Base-by-base conservation (phyloP, 129 eudicot species). In the Tagetes patula region DNA sequence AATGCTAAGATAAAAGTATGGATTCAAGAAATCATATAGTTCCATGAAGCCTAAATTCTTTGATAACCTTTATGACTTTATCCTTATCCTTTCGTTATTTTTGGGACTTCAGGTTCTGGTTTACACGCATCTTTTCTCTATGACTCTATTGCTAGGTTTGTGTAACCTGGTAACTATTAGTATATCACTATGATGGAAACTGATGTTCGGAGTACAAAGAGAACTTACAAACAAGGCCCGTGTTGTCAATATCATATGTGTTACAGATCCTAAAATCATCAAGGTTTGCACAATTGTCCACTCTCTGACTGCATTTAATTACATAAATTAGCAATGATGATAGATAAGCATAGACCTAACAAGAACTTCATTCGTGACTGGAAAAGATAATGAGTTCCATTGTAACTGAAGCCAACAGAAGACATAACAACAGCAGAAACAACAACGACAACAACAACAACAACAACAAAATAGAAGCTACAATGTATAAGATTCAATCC, bases 141-240 rank as follows among this genome's bases (percentile, higher is more conserved):
- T 14, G 7, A 8, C 45, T 47, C 14, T 62, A 34, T 45, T 8
- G 33, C 34, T 60, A 2, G 27, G 31, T 47, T 36, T 62, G 62
- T 32, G 46, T 46, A 73, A 39, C 13, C 43, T 59, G 8, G 53
- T 46, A 55, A 54, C 6, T 41, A 48, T 55, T 46, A 30, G 63
- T 2, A 37, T 59, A 47, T 5, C 34, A 62, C 7, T 67, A 10
- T 73, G 10, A 68, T 3, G 11, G 58, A 66, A 78, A 42, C n/a
- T 62, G 59, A 54, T 66, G 31, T 61, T 66, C 47, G 52, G 59
- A 71, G 75, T 58, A 65, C 14, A 46, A 52, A 53, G 69, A 65
- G 14, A 70, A 89, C 96, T 90, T 87, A 94, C 98, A 90, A 70
- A 94, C 91, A 84, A 94, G 89, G 40, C 98, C 98, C 0, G 98